Percentiles rank a stretch among this genome's conserved stretches.
phyloP scores from a whole-genome alignment of 2,329 filamentous ascomycete genomes.

The Cytospora piceicola region DNA sequence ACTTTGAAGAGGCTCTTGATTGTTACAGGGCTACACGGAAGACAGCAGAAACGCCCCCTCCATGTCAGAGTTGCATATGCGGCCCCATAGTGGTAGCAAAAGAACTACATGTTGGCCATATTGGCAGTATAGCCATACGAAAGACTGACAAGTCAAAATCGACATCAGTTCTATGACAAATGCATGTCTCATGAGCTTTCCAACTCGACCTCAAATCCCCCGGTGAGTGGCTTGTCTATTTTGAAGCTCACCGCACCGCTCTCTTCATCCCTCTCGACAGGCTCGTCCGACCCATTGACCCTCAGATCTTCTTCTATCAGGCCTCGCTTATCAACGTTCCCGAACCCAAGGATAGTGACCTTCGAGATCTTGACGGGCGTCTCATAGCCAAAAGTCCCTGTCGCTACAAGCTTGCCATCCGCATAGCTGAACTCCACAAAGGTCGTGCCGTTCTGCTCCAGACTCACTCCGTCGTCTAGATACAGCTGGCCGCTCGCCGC shows the following conservation, averaged over 20 bases:
- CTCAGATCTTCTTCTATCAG: not conserved
- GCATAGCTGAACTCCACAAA: conserved; percentile 64
- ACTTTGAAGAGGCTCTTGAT: not conserved
- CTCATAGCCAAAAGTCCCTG: conserved; percentile 59
- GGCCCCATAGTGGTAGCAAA: too few relatives aligned
- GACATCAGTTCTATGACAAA: not conserved
- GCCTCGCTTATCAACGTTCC: not conserved
- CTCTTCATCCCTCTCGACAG: conserved; percentile 11
- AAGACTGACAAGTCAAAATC: not conserved
- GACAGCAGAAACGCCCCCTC: too few relatives aligned
- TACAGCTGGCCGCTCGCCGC: conserved; percentile 71
- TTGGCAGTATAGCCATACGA: not conserved
- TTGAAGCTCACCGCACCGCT: conserved; percentile 25
- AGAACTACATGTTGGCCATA: not conserved
- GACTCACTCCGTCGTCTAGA: conserved; percentile 74
- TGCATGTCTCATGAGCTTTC: not conserved
- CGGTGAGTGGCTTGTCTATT: conserved; percentile 15
- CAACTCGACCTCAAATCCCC: conserved; percentile 21
- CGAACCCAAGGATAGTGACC: conserved; percentile 53
- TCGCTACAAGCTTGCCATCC: conserved; percentile 52
- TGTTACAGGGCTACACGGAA: too few relatives aligned
- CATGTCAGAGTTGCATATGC: too few relatives aligned
- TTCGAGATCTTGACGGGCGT: conserved; percentile 49
- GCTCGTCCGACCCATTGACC: not conserved
- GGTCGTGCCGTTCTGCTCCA: conserved; percentile 61